phyloP scores from a whole-genome alignment of 495 filamentous ascomycete species.

The Amorphotheca resinae region DNA sequence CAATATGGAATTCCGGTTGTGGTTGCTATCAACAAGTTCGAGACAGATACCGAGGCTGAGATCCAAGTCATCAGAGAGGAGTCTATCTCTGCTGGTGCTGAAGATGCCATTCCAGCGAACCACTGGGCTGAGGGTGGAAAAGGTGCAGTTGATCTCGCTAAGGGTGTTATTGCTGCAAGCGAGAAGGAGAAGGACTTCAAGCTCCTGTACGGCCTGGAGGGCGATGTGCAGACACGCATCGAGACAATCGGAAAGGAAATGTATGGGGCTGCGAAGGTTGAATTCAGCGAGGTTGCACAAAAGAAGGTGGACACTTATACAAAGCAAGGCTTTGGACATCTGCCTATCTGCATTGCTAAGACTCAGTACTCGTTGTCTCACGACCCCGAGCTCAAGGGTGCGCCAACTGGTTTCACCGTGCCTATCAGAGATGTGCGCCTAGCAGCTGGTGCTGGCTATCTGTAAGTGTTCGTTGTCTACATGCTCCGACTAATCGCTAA shows the following conservation, averaged over 20 bases:
- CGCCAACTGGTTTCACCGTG: constrained; percentile 91
- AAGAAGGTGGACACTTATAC: constrained; percentile 94
- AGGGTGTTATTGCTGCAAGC: constrained; percentile 70
- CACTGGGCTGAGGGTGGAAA: constrained; percentile 96
- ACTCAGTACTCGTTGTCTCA: constrained; percentile 96
- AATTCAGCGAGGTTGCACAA: constrained; percentile 88
- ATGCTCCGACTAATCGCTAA: constrained; percentile 5
- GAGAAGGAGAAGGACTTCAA: constrained; percentile 83
- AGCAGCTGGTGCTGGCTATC: constrained; percentile 79
- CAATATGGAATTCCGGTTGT: constrained; percentile 90
- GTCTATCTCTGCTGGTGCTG: constrained; percentile 81
- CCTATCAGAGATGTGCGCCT: constrained; percentile 89
- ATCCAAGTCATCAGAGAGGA: constrained; percentile 81
- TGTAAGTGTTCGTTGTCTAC: constrained; percentile 42
- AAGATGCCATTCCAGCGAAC: constrained; percentile 86
- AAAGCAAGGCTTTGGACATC: constrained; percentile 77
- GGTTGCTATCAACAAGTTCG: constrained; percentile 93
- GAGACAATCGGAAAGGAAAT: constrained; percentile 81
- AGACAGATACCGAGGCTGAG: constrained; percentile 87
- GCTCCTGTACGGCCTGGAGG: constrained; percentile 71
- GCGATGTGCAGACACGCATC: constrained; percentile 77
- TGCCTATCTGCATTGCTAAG: constrained; percentile 95
- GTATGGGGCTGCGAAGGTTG: constrained; percentile 85
- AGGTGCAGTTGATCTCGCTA: constrained; percentile 81
- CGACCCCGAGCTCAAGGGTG: constrained; percentile 86